Evolutionary conservation across 768 basidiomycete species (phyloP).

Genomic region (Pulveroboletus sp.): DNA sequence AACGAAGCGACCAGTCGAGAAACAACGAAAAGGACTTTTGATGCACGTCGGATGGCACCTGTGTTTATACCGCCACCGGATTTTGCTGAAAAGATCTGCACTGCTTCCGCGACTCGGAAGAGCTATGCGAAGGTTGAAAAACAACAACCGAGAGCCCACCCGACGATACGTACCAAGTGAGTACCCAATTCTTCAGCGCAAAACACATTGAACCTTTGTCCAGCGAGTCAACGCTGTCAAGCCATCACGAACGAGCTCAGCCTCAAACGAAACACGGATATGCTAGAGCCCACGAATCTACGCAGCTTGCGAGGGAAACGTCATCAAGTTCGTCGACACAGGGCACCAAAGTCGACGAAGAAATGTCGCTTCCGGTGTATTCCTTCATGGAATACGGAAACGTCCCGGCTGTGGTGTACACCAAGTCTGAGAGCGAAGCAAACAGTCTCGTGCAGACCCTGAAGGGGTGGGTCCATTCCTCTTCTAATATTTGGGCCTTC

Average conservation of each 20-base stretch:
- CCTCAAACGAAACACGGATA: not conserved
- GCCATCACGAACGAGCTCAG: not conserved
- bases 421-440: conserved; percentile 39
- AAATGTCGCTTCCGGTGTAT: conserved; percentile 30
- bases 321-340: conserved; percentile 7
- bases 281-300: not conserved
- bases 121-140: not conserved
- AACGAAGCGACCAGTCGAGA: not conserved
- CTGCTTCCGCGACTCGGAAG: not conserved
- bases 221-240: conserved; percentile 4
- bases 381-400: conserved; percentile 34
- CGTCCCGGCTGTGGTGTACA: conserved; percentile 38
- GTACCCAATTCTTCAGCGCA: not conserved
- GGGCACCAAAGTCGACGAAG: conserved; percentile 1
- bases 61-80: not conserved
- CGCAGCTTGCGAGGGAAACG: not conserved
- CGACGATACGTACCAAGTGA: conserved; percentile 7
- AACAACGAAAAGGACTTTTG: not conserved
- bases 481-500: not conserved
- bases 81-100: not conserved
- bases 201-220: not conserved
- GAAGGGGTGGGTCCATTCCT: conserved; percentile 30
- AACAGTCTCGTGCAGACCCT: conserved; percentile 37
- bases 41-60: not conserved
- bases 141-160: not conserved